A percentile compares a stretch with the other conserved stretches of the same genome.
phyloP scores from a whole-genome alignment of 23 red algal genomes.

The Gracilariopsis chorda region DNA sequence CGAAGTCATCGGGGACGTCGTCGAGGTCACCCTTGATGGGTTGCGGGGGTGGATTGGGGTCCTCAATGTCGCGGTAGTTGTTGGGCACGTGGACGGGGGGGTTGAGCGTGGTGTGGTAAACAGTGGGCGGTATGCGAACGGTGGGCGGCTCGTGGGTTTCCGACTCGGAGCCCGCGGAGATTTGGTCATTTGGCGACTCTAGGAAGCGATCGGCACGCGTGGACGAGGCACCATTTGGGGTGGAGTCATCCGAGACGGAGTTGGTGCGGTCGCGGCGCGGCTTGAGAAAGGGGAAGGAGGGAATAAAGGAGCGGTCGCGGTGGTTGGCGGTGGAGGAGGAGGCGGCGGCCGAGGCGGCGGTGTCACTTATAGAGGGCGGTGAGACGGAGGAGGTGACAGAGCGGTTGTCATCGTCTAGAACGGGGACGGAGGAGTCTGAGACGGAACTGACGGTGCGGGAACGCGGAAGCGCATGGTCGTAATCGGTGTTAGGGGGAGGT shows the following conservation, averaged over 20 bases:
- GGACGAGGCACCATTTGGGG: background rate
- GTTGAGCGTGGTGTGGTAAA: background rate
- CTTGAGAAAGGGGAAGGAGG: conserved; percentile 52
- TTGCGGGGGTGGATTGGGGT: background rate
- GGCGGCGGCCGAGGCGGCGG: background rate
- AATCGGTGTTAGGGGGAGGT: background rate
- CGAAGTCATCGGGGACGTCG: conserved; percentile 45
- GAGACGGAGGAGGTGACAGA: background rate
- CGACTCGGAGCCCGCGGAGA: conserved; percentile 36
- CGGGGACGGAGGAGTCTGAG: conserved; percentile 27
- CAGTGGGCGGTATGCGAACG: background rate
- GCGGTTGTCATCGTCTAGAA: background rate
- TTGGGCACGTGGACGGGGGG: background rate
- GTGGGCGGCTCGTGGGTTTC: conserved; percentile 21
- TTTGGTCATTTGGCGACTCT: background rate
- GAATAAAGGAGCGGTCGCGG: background rate
- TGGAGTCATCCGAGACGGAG: background rate
- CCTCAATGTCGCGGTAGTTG: background rate
- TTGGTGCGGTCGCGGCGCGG: conserved; percentile 11
- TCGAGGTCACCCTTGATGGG: conserved; percentile 25
- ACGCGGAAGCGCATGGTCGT: background rate
- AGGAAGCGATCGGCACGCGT: background rate
- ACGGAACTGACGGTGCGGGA: background rate
- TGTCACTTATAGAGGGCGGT: background rate
- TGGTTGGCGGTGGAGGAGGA: background rate